phyloP scores from a whole-genome alignment of 2,329 filamentous ascomycete genomes.

The Metarhizium rileyi region DNA sequence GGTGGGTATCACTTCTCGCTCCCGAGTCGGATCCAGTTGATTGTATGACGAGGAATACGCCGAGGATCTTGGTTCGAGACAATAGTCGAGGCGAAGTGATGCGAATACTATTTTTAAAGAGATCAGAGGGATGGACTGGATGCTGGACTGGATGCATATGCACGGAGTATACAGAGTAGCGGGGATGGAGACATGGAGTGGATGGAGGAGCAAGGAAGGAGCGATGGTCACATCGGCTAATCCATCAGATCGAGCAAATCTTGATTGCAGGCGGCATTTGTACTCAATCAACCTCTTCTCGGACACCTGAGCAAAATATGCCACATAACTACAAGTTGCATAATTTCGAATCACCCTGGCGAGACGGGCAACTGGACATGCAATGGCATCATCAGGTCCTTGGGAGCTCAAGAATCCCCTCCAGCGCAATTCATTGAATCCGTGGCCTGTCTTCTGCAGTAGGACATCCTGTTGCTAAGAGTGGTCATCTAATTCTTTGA shows the following conservation, averaged over 20 bases:
- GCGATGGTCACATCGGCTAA: not conserved
- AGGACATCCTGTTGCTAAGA: too few relatives aligned
- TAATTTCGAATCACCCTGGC: too few relatives aligned
- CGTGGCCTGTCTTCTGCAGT: too few relatives aligned
- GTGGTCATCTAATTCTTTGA: too few relatives aligned
- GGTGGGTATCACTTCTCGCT: not conserved
- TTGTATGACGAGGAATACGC: not conserved
- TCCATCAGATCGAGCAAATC: not conserved
- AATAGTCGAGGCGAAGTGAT: not conserved
- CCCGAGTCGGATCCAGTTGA: not conserved
- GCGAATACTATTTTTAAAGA: too few relatives aligned
- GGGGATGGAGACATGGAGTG: not conserved
- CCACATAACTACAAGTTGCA: too few relatives aligned
- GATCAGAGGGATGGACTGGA: too few relatives aligned
- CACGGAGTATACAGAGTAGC: too few relatives aligned
- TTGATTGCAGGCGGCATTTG: not conserved
- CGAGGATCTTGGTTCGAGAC: not conserved
- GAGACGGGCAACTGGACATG: too few relatives aligned
- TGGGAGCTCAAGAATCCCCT: too few relatives aligned
- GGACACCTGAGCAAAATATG: not conserved
- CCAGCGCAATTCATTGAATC: too few relatives aligned
- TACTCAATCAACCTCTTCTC: not conserved
- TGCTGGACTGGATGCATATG: not conserved
- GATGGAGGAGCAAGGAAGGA: not conserved
- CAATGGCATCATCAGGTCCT: too few relatives aligned